Evolutionary conservation across 2,329 filamentous ascomycete genomes (phyloP).

Genomic region (Hymenotorrendiella dingleyae): DNA sequence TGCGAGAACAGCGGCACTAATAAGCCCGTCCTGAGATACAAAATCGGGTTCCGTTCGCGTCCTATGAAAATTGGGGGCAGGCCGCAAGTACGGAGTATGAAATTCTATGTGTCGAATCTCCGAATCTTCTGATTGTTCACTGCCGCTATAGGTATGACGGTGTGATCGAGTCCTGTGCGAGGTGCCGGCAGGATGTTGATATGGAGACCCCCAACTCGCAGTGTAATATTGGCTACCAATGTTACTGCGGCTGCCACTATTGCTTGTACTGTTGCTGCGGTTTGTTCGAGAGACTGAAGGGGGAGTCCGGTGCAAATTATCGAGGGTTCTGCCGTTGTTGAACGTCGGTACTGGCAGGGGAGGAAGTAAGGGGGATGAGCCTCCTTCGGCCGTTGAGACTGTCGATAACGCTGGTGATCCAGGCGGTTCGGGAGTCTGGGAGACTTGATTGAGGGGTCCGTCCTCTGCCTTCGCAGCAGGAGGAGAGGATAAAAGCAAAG

Average conservation of each 20-base stretch:
- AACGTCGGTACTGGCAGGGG: constrained; percentile 53
- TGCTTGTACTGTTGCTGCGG: constrained; percentile 28
- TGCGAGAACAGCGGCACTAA: constrained; percentile 52
- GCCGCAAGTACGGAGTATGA: constrained; percentile 56
- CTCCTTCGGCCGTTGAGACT: constrained; percentile 54
- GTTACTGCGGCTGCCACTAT: too few species aligned
- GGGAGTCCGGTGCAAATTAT: constrained; percentile 46
- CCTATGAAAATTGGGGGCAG: constrained; percentile 39
- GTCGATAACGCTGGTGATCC: constrained; percentile 55
- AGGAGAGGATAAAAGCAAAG: constrained; percentile 39
- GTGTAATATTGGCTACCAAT: constrained; percentile 51
- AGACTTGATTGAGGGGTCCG: constrained; percentile 31
- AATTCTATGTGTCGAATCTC: constrained; percentile 57
- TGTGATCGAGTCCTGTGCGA: constrained; percentile 27
- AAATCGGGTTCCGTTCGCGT: constrained; percentile 34
- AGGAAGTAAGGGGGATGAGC: constrained; percentile 52
- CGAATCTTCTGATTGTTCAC: constrained; percentile 54
- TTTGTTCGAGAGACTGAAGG: constrained; percentile 28
- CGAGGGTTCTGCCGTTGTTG: constrained; percentile 48
- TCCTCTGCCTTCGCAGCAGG: constrained; percentile 59
- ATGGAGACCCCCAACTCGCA: constrained; percentile 88
- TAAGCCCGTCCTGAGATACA: constrained; percentile 29
- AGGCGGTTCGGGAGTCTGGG: constrained; percentile 28
- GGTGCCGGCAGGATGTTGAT: constrained; percentile 59
- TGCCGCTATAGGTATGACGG: constrained; percentile 48